Conservation (phyloP, 2,329 filamentous ascomycete genomes). For the Botryotinia narcissicola region DNA sequence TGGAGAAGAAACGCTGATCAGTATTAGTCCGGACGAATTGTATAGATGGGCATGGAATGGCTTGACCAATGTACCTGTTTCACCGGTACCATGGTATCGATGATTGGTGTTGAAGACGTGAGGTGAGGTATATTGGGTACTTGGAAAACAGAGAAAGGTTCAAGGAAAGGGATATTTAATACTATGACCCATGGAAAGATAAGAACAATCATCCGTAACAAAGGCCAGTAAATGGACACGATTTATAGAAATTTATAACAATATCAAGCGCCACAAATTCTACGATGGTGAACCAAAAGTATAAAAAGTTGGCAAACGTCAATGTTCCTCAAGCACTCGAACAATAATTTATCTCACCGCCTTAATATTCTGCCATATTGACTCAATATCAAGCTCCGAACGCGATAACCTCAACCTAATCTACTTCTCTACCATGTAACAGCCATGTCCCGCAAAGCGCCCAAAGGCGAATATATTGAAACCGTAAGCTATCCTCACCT, state of each 20-base stretch:
- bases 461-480: slow-evolving; percentile 94
- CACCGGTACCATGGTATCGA: slow-evolving; percentile 29
- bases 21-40: slow-evolving; percentile 29
- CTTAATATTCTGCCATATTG: not conserved
- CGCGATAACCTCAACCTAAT: slow-evolving; percentile 3
- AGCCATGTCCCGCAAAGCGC: slow-evolving; percentile 71
- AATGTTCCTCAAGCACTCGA: not conserved
- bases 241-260: not conserved
- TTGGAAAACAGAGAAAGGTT: not conserved
- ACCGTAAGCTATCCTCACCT: slow-evolving; percentile 60
- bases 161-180: not conserved
- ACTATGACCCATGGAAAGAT: not conserved
- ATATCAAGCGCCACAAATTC: not conserved
- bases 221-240: not conserved
- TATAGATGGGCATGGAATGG: slow-evolving; percentile 36
- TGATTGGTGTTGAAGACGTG: not conserved
- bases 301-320: too few relatives aligned
- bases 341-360: not conserved
- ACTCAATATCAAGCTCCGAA: not conserved
- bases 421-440: slow-evolving; percentile 23
- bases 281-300: not conserved
- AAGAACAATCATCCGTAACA: not conserved
- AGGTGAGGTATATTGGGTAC: not conserved
- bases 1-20: slow-evolving; percentile 20
- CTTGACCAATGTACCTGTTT: slow-evolving; percentile 31